Base-by-base conservation (phyloP, 139 green algal species). In the Mychonastes homosphaera region DNA sequence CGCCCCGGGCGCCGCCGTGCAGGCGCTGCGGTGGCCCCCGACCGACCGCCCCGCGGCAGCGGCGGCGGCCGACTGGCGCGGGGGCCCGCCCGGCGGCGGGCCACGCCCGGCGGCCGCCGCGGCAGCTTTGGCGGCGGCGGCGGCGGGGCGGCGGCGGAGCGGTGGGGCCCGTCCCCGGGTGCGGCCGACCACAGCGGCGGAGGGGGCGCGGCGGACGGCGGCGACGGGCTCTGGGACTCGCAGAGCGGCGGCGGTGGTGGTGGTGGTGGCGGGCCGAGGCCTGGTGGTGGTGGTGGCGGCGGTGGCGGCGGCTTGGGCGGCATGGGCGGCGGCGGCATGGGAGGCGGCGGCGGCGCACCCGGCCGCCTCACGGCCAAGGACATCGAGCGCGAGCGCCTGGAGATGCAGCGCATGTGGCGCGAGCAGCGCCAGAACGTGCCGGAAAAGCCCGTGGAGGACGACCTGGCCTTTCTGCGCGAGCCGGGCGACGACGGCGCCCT, bases 401-500 rank as follows among this genome's bases (percentile, higher is more conserved):
- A 67, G 59, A 60, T 60, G 49, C 59, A 67, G 49, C 43, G 36
- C 5, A 32, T 43, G 49, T 67, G 59, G 59, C 21, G 59, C 36
- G 59, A n/a, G n/a, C n/a, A n/a, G n/a, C n/a, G n/a, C n/a, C n/a
- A n/a, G n/a, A n/a, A n/a, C n/a, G n/a, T n/a, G n/a, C n/a, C n/a
- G n/a, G n/a, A n/a, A n/a, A n/a, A n/a, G n/a, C n/a, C n/a, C n/a
- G n/a, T n/a, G n/a, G 49, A 67, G 27, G 59, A 67, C 29, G 59
- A 67, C 49, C 21, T 67, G 49, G 59, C 59, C 10, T 67, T 67
- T 49, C 49, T 67, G 28, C 59, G 59, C 59, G 59, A 49, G 19
- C 49, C 58, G 29, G 53, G 50, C 32, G 59, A 67, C 30, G 59
- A 67, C 9, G 59, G n/a, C n/a, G n/a, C n/a, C n/a, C n/a, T n/a